phyloP scores from a whole-genome alignment of 78 protist genomes.

The Chrysochromulina parva region DNA sequence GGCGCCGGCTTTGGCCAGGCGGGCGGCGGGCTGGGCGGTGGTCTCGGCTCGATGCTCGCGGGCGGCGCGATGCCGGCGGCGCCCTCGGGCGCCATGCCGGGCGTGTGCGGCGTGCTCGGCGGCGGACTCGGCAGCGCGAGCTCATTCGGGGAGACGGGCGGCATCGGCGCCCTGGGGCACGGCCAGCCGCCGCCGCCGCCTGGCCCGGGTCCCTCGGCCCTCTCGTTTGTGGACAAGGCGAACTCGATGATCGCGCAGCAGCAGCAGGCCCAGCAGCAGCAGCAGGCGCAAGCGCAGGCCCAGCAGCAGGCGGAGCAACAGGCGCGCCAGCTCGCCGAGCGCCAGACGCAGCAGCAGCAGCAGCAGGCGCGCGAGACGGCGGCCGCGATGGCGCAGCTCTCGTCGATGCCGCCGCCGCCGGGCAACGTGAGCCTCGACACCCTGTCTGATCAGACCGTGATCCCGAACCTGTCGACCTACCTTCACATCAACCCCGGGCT shows the following conservation, averaged over 20 bases:
- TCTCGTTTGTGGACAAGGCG: no score
- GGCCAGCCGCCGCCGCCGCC: neutral
- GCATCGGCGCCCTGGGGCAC: no score
- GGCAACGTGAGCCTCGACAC: no score
- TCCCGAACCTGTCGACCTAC: neutral
- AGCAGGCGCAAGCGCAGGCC: neutral
- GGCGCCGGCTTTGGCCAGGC: neutral
- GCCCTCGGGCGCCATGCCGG: neutral
- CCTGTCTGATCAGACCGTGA: neutral
- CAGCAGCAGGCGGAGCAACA: slow-evolving; percentile 37
- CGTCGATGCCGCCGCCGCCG: neutral
- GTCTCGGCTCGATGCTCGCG: no score
- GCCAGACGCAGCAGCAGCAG: neutral
- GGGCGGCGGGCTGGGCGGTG: neutral
- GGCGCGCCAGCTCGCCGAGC: neutral
- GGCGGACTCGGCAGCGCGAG: no score
- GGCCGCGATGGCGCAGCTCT: neutral
- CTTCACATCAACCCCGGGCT: slow-evolving; percentile 36
- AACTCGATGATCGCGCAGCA: no score
- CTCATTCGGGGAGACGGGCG: no score
- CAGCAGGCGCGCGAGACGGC: slow-evolving; percentile 1
- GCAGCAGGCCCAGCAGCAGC: slow-evolving; percentile 51
- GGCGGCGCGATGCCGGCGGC: no score
- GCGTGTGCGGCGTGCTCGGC: no score
- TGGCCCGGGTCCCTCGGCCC: no score